Conservation (phyloP, 1,284 basidiomycete species). For the Austropuccinia psidii region DNA sequence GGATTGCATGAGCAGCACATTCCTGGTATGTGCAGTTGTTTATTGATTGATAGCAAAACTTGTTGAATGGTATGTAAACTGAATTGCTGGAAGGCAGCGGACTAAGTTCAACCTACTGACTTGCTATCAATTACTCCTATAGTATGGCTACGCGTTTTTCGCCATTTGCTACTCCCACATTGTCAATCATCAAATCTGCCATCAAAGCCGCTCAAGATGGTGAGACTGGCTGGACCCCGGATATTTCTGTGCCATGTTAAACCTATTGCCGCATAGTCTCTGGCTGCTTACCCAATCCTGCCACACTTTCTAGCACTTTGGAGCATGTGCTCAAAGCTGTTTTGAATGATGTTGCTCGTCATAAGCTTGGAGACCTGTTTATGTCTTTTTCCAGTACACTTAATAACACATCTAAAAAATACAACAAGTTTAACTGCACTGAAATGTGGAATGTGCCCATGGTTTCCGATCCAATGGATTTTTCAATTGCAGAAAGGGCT, state of each 20-base stretch:
- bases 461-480: background rate
- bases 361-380: background rate
- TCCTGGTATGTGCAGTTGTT: background rate
- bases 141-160: background rate
- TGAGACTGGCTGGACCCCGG: background rate
- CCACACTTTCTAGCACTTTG: background rate
- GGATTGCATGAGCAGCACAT: background rate
- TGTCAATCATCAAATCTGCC: background rate
- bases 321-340: background rate
- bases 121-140: too few relatives aligned
- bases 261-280: background rate
- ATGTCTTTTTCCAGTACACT: background rate
- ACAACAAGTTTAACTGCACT: background rate
- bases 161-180: background rate
- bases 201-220: constrained; percentile 1
- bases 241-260: background rate
- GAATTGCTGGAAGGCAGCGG: too few relatives aligned
- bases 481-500: constrained; percentile 2
- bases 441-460: background rate
- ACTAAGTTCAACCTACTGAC: too few relatives aligned
- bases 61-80: background rate
- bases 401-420: background rate
- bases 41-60: constrained; percentile 14
- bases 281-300: constrained; percentile 8
- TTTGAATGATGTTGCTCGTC: background rate